Conservation (phyloP, 2,329 filamentous ascomycete species). For the Gyromitra esculenta region DNA sequence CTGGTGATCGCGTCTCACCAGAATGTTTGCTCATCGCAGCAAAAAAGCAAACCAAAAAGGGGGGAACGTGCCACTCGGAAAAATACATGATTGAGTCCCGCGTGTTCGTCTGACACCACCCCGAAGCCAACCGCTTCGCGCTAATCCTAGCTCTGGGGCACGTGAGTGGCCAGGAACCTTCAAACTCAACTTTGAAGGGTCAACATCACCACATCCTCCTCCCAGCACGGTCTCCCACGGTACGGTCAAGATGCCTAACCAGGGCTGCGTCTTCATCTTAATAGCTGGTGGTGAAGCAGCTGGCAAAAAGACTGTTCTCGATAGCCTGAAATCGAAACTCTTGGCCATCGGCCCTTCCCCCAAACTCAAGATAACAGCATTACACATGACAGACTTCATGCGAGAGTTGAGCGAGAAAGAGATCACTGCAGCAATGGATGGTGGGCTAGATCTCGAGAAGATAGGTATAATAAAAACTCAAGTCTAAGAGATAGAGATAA, state of each 20-base stretch:
- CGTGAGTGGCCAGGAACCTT: constrained; percentile 9
- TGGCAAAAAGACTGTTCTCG: constrained; percentile 57
- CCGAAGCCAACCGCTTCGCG: background rate
- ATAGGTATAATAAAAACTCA: constrained; percentile 47
- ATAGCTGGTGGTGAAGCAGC: constrained; percentile 57
- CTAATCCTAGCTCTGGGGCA: background rate
- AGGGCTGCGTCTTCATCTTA: constrained; percentile 51
- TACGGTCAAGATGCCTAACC: constrained; percentile 9
- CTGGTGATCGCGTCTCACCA: background rate
- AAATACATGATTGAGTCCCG: constrained; percentile 14
- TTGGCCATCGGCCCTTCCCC: constrained; percentile 42
- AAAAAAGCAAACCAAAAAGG: background rate
- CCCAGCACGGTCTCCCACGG: background rate
- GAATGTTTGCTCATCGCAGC: background rate
- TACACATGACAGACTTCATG: constrained; percentile 56
- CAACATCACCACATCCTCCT: background rate
- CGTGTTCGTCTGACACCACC: constrained; percentile 1
- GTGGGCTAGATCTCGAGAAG: constrained; percentile 52
- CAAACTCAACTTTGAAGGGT: background rate
- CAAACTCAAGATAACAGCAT: constrained; percentile 46
- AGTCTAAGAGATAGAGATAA: constrained; percentile 8
- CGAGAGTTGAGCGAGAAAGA: constrained; percentile 40
- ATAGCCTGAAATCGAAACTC: constrained; percentile 53
- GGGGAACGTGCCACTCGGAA: background rate
- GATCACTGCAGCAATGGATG: constrained; percentile 38